Conservation (phyloP, 768 basidiomycete species). For the Pleurotus citrinopileatus region DNA sequence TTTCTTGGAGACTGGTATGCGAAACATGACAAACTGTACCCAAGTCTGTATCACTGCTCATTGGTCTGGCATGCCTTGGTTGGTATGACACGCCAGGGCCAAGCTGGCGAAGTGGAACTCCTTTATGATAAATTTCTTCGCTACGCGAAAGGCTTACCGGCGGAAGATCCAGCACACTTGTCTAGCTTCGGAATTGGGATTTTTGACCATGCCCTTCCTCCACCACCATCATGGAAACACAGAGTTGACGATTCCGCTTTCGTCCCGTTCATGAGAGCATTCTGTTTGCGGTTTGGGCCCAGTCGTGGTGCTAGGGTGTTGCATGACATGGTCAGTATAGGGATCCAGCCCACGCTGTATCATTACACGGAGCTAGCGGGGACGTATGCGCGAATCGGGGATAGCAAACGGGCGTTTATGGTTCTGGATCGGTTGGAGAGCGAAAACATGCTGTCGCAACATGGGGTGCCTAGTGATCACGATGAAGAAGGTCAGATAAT, state of each 20-base stretch:
- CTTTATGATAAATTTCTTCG: constrained; percentile 46
- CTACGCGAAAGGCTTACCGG: constrained; percentile 14
- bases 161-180: constrained; percentile 4
- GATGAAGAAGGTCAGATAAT: background rate
- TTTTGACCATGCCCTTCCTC: constrained; percentile 20
- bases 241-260: constrained; percentile 35
- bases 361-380: constrained; percentile 51
- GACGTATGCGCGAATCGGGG: constrained; percentile 38
- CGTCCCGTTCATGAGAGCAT: constrained; percentile 47
- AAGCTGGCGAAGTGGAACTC: constrained; percentile 20
- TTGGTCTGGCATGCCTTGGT: constrained; percentile 40
- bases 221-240: constrained; percentile 27
- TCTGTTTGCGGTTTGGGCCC: constrained; percentile 30
- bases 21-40: constrained; percentile 29
- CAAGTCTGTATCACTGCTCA: constrained; percentile 28
- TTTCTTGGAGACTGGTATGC: constrained; percentile 6
- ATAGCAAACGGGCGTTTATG: constrained; percentile 30
- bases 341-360: constrained; percentile 41
- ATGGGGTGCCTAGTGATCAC: no score
- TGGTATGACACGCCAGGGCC: constrained; percentile 15
- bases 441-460: background rate
- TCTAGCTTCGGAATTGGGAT: background rate
- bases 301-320: constrained; percentile 36
- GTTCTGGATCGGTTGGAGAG: constrained; percentile 42
- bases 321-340: constrained; percentile 48